phyloP scores from a whole-genome alignment of 2,329 filamentous ascomycete genomes.

The Lecanosticta acicola region DNA sequence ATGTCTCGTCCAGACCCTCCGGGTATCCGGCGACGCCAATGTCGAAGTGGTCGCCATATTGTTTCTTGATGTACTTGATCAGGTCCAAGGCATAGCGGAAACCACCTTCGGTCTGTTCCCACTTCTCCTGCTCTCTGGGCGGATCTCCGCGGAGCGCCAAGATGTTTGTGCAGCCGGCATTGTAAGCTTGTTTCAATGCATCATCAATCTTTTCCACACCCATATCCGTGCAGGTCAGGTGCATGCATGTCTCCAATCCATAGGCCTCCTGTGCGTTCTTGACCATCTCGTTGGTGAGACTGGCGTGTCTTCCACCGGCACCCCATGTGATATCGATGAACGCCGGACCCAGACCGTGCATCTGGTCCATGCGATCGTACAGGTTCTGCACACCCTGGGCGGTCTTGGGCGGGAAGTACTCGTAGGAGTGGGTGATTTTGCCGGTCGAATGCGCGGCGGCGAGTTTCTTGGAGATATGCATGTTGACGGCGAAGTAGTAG shows the following conservation, averaged over 20 bases:
- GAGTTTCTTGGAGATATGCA: conserved; percentile 96
- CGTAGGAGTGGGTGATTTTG: conserved; percentile 92
- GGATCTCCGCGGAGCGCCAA: conserved; percentile 89
- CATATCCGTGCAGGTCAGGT: conserved; percentile 98
- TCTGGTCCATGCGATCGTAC: conserved; percentile 98
- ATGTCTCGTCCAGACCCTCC: conserved; percentile 90
- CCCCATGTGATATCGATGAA: conserved; percentile 99
- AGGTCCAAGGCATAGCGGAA: conserved; percentile 92
- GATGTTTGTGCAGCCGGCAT: conserved; percentile 95
- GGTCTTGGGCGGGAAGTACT: conserved; percentile 98
- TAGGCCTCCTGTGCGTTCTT: conserved; percentile 91
- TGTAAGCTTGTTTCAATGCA: conserved; percentile 81
- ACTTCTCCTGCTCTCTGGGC: conserved; percentile 86
- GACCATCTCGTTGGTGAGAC: conserved; percentile 96
- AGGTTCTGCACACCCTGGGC: conserved; percentile 97
- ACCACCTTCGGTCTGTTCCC: conserved; percentile 72
- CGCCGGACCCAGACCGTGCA: conserved; percentile 87
- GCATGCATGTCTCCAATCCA: conserved; percentile 97
- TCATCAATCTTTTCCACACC: conserved; percentile 84
- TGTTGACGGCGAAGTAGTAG: conserved; percentile 43
- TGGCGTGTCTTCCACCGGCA: conserved; percentile 82
- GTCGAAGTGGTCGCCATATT: conserved; percentile 85
- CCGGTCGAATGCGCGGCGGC: conserved; percentile 70
- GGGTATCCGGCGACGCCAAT: conserved; percentile 97
- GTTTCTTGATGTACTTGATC: conserved; percentile 72